A percentile compares a stretch with the other conserved stretches of the same genome.
phyloP scores from a whole-genome alignment of 1,284 basidiomycete species.

The Ganoderma lingzhi region DNA sequence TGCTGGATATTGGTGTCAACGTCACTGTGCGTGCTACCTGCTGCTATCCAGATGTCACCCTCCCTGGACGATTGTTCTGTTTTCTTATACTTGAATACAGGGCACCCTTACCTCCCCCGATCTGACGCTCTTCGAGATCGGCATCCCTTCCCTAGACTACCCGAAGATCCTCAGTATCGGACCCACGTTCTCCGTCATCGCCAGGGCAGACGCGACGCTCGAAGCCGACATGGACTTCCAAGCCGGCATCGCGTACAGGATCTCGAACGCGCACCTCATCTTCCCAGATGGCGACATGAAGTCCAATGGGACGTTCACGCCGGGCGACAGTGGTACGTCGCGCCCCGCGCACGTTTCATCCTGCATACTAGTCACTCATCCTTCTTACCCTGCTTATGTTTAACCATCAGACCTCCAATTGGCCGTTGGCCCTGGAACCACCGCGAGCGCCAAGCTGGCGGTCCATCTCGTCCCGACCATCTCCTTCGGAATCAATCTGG shows the following conservation, averaged over 20 bases:
- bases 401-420: not conserved
- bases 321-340: slow-evolving; percentile 47
- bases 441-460: slow-evolving; percentile 53
- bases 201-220: slow-evolving; percentile 39
- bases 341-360: not conserved
- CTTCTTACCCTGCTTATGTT: too few relatives aligned
- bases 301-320: slow-evolving; percentile 27
- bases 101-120: not conserved
- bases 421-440: slow-evolving; percentile 41
- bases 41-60: too few relatives aligned
- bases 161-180: slow-evolving; percentile 43
- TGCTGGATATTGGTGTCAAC: not conserved
- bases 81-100: not conserved
- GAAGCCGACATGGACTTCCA: slow-evolving; percentile 47
- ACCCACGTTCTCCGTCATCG: slow-evolving; percentile 43
- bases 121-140: not conserved
- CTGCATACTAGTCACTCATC: too few relatives aligned
- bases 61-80: too few relatives aligned
- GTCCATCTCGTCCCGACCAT: slow-evolving; percentile 22
- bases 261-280: slow-evolving; percentile 46
- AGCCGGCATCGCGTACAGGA: slow-evolving; percentile 44
- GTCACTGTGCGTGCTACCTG: not conserved
- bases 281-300: slow-evolving; percentile 44
- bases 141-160: not conserved
- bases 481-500: slow-evolving; percentile 48